Evolutionary conservation across 2,329 filamentous ascomycete genomes (phyloP).

Genomic region (Cladophialophora psammophila): DNA sequence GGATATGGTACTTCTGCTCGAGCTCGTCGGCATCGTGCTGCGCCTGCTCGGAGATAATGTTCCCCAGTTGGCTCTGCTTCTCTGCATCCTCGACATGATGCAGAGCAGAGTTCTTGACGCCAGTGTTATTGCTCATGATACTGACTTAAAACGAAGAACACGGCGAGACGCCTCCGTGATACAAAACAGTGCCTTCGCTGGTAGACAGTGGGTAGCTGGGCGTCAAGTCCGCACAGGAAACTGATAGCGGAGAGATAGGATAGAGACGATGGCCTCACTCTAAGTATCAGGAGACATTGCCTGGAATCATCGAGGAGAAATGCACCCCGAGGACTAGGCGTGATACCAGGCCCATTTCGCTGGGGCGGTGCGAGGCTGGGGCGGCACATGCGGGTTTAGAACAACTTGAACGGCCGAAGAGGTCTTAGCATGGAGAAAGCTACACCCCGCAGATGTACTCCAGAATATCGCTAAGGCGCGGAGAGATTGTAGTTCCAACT

Average conservation of each 20-base stretch:
- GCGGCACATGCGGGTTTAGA: not conserved
- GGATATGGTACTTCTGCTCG: slow-evolving; percentile 13
- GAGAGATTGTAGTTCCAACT: not conserved
- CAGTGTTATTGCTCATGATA: not conserved
- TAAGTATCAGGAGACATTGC: not conserved
- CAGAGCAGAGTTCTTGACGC: not conserved
- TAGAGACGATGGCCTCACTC: not conserved
- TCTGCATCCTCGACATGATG: slow-evolving; percentile 10
- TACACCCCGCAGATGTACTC: not conserved
- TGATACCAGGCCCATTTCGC: not conserved
- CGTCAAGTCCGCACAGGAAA: no score
- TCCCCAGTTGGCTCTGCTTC: not conserved
- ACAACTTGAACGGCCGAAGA: not conserved
- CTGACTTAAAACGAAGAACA: not conserved
- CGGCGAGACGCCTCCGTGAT: not conserved
- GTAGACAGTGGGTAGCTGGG: not conserved
- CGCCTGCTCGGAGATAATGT: not conserved
- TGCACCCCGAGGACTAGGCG: not conserved
- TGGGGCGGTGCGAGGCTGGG: not conserved
- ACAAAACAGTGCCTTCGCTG: not conserved
- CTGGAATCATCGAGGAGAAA: not conserved
- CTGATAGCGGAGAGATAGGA: not conserved
- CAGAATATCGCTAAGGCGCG: not conserved
- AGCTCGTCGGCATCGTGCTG: slow-evolving; percentile 14
- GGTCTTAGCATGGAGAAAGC: not conserved